phyloP scores from a whole-genome alignment of 768 basidiomycete genomes.

The Mycena polygramma region DNA sequence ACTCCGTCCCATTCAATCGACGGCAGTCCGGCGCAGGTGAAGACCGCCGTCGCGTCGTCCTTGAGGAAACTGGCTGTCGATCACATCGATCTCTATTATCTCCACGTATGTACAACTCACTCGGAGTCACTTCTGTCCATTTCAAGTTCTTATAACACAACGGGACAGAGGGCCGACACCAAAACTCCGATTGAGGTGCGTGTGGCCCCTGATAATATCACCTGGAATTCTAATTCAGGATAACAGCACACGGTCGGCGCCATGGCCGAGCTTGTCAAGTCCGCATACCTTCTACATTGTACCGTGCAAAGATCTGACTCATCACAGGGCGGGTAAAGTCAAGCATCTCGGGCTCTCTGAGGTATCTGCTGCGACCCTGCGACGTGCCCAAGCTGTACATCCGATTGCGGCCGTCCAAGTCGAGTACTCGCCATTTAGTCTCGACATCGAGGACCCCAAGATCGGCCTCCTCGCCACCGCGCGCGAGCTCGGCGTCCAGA shows the following conservation, averaged over 20 bases:
- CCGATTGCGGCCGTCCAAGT: conserved; percentile 53
- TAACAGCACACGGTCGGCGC: conserved; percentile 21
- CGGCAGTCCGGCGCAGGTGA: neutral
- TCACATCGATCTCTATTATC: conserved; percentile 7
- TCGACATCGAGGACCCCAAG: conserved; percentile 44
- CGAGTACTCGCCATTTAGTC: conserved; percentile 51
- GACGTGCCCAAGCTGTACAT: conserved; percentile 45
- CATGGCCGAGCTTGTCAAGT: conserved; percentile 29
- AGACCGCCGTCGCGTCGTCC: neutral
- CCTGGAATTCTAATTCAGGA: too few species aligned
- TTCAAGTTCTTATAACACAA: too few species aligned
- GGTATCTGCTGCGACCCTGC: conserved; percentile 38
- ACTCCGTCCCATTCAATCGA: conserved; percentile 28
- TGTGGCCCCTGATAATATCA: too few species aligned
- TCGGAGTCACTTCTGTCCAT: neutral
- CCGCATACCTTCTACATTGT: neutral
- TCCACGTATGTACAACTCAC: conserved; percentile 24
- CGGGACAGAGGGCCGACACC: conserved; percentile 36
- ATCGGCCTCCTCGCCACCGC: conserved; percentile 46
- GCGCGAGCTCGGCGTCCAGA: conserved; percentile 50
- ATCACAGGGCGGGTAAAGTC: conserved; percentile 48
- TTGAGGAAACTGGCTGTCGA: neutral
- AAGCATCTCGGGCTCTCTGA: conserved; percentile 54
- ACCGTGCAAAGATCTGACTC: neutral
- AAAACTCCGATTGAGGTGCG: conserved; percentile 39